A percentile compares a stretch with the other conserved stretches of the same genome.
Evolutionary conservation across 495 filamentous ascomycete species (phyloP).

Genomic region (Aspergillus olivimuriae): DNA sequence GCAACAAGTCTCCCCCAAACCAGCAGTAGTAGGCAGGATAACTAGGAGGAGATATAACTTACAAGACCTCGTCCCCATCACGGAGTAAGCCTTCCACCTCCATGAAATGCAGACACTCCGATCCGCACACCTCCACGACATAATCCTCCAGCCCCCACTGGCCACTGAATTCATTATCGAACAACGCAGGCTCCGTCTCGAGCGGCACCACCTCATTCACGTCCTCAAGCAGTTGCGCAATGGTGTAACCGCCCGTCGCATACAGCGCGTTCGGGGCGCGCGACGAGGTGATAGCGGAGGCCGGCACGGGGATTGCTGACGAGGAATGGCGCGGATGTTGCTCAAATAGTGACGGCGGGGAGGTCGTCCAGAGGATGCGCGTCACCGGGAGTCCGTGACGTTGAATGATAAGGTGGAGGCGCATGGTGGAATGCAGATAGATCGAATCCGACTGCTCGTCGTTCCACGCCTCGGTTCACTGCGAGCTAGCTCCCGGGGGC

Average conservation of each 20-base stretch:
- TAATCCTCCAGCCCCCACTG: slow-evolving; percentile 93
- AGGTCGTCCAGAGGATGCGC: slow-evolving; percentile 64
- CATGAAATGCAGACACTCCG: slow-evolving; percentile 87
- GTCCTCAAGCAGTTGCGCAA: slow-evolving; percentile 76
- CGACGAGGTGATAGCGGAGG: slow-evolving; percentile 32
- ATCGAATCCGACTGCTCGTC: no score
- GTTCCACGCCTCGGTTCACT: no score
- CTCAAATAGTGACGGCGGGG: slow-evolving; percentile 28
- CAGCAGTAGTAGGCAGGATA: no score
- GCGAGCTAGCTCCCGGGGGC: no score
- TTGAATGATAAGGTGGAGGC: slow-evolving; percentile 74
- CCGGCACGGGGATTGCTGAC: slow-evolving; percentile 19
- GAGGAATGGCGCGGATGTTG: slow-evolving; percentile 18
- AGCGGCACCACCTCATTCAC: slow-evolving; percentile 80
- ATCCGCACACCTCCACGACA: slow-evolving; percentile 73
- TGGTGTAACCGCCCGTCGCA: slow-evolving; percentile 53
- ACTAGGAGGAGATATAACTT: slow-evolving; percentile 23
- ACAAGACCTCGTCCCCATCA: slow-evolving; percentile 83
- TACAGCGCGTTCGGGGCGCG: slow-evolving; percentile 40
- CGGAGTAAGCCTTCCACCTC: slow-evolving; percentile 61
- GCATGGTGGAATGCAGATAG: slow-evolving; percentile 48
- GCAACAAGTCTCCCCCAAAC: not conserved
- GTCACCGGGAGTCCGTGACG: slow-evolving; percentile 74
- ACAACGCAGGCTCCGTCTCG: slow-evolving; percentile 51
- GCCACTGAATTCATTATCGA: slow-evolving; percentile 34